These are phyloP conservation scores for Beauveria scarabaeidicola DNA, from an alignment of 2,329 filamentous ascomycete species.

Conservation along the genomic window DNA sequence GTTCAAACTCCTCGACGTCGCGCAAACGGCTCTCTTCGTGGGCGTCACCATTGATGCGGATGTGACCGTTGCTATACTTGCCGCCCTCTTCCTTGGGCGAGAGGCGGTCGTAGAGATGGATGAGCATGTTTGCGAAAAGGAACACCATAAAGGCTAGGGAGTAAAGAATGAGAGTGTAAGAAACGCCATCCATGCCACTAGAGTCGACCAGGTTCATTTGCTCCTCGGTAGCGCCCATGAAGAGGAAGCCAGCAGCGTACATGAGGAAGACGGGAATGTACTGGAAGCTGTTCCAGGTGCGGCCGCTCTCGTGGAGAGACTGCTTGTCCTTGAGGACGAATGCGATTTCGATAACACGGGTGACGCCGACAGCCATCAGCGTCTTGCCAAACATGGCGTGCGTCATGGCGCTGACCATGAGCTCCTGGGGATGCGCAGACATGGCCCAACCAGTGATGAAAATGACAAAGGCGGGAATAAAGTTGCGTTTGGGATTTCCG, in stretches of 20 bases:
- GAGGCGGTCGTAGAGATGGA: constrained; percentile 69
- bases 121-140: constrained; percentile 80
- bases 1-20: constrained; percentile 88
- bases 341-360: constrained; percentile 81
- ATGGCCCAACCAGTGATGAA: constrained; percentile 92
- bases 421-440: constrained; percentile 79
- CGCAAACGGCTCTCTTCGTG: constrained; percentile 51
- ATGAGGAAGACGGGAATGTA: constrained; percentile 57
- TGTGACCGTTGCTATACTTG: constrained; percentile 28
- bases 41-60: constrained; percentile 23
- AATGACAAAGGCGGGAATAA: constrained; percentile 87
- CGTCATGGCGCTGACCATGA: constrained; percentile 78
- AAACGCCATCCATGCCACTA: constrained; percentile 75
- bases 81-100: constrained; percentile 32
- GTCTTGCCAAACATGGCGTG: constrained; percentile 91
- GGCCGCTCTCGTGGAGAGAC: constrained; percentile 56
- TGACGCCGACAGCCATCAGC: constrained; percentile 78
- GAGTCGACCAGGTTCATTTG: constrained; percentile 74
- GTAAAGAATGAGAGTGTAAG: constrained; percentile 87
- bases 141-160: constrained; percentile 86
- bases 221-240: constrained; percentile 96
- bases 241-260: constrained; percentile 87
- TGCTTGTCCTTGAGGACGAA: constrained; percentile 73
- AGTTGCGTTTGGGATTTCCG: constrained; percentile 81
- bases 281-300: constrained; percentile 56